phyloP scores from a whole-genome alignment of 208 protist species.

The Trypanosoma rangeli region DNA sequence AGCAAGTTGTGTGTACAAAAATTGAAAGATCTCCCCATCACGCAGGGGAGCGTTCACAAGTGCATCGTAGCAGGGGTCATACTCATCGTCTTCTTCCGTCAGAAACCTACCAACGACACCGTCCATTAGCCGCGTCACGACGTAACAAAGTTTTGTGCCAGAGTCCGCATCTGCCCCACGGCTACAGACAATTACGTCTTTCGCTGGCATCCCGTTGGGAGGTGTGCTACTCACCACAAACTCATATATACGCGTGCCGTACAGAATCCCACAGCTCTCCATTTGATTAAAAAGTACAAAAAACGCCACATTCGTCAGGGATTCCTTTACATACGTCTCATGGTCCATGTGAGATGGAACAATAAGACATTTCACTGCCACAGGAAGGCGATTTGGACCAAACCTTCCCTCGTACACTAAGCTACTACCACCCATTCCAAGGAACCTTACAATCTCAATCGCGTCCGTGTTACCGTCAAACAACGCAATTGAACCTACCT shows the following conservation, averaged over 20 bases:
- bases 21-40: constrained; percentile 80
- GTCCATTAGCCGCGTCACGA: constrained; percentile 84
- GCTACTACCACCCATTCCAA: constrained; percentile 77
- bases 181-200: constrained; percentile 44
- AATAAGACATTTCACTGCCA: constrained; percentile 87
- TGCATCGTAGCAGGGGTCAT: constrained; percentile 81
- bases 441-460: constrained; percentile 48
- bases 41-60: constrained; percentile 71
- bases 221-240: constrained; percentile 68
- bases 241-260: constrained; percentile 57
- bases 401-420: constrained; percentile 76
- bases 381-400: constrained; percentile 39
- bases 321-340: constrained; percentile 75
- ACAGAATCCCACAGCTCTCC: constrained; percentile 54
- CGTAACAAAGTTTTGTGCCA: constrained; percentile 65
- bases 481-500: constrained; percentile 42
- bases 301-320: constrained; percentile 82
- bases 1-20: constrained; percentile 77
- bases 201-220: constrained; percentile 50
- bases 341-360: constrained; percentile 61
- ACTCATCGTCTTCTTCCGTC: constrained; percentile 67
- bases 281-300: constrained; percentile 80
- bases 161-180: not conserved
- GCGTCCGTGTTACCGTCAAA: constrained; percentile 52
- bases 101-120: constrained; percentile 84